Conservation (phyloP, 2,329 filamentous ascomycete genomes). For the Talaromyces rugulosus region DNA sequence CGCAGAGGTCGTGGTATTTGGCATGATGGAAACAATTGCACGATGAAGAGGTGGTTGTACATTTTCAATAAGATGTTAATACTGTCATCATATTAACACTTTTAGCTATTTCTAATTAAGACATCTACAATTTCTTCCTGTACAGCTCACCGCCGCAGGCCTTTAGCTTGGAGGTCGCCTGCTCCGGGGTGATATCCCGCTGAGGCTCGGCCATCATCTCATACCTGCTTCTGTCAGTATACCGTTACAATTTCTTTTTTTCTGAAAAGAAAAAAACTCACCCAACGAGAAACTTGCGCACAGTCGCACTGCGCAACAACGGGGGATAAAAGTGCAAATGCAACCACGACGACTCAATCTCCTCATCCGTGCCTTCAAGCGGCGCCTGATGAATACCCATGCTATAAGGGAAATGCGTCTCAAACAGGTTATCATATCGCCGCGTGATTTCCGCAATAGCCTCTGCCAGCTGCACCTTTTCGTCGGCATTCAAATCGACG, state of each 20-base stretch:
- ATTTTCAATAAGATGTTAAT: background rate
- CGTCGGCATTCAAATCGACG: slow-evolving; percentile 70
- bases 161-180: slow-evolving; percentile 75
- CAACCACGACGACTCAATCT: slow-evolving; percentile 82
- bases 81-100: background rate
- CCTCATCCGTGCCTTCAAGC: slow-evolving; percentile 72
- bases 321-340: slow-evolving; percentile 99
- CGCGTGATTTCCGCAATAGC: slow-evolving; percentile 82
- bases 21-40: background rate
- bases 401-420: slow-evolving; percentile 94
- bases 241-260: too few species aligned
- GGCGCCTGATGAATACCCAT: slow-evolving; percentile 97
- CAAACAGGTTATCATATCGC: slow-evolving; percentile 93
- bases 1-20: slow-evolving; percentile 47
- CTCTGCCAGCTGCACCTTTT: slow-evolving; percentile 73
- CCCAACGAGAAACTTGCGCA: slow-evolving; percentile 93
- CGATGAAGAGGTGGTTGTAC: background rate
- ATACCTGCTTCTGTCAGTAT: slow-evolving; percentile 49
- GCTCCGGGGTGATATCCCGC: slow-evolving; percentile 94
- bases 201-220: slow-evolving; percentile 98
- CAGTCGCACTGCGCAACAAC: slow-evolving; percentile 83
- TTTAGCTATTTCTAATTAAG: background rate
- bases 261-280: slow-evolving; percentile 27
- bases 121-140: slow-evolving; percentile 54
- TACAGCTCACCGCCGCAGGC: slow-evolving; percentile 79